phyloP scores from a whole-genome alignment of 345 rosid species.

The Tarenaya hassleriana region DNA sequence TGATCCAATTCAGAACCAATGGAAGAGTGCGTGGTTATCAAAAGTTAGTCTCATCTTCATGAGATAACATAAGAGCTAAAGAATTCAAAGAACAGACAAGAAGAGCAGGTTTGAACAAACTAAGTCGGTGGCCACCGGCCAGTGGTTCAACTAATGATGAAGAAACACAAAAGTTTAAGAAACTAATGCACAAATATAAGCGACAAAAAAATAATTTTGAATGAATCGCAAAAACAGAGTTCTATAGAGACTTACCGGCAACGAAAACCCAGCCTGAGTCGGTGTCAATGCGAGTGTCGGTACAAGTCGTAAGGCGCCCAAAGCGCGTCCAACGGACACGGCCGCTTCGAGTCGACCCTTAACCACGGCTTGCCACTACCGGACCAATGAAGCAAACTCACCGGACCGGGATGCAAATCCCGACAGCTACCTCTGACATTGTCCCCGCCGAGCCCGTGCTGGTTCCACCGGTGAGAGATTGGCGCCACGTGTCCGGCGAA shows the following conservation, averaged over 20 bases:
- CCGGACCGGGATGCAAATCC: slow-evolving; percentile 48
- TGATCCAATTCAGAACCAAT: too few relatives aligned
- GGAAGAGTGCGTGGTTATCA: too few relatives aligned
- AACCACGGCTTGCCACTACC: slow-evolving; percentile 73
- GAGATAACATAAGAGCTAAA: too few relatives aligned
- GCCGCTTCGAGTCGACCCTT: slow-evolving; percentile 39
- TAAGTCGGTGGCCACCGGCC: not conserved
- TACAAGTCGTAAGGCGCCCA: slow-evolving; percentile 67
- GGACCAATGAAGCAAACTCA: slow-evolving; percentile 65
- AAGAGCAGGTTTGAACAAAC: too few relatives aligned
- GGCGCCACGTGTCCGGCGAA: slow-evolving; percentile 53
- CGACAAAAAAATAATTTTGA: not conserved
- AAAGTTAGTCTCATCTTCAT: too few relatives aligned
- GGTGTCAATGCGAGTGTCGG: slow-evolving; percentile 37
- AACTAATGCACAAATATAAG: not conserved
- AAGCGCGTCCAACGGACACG: slow-evolving; percentile 48
- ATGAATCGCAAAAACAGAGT: not conserved
- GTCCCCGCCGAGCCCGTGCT: slow-evolving; percentile 70
- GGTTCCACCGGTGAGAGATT: slow-evolving; percentile 64
- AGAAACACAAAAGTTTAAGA: not conserved
- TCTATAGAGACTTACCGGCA: slow-evolving; percentile 25
- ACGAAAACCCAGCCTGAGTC: not conserved
- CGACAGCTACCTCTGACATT: slow-evolving; percentile 51
- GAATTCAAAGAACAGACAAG: too few relatives aligned
- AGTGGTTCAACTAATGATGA: not conserved